Base-by-base conservation (phyloP, 306 rosid species). In the Erythrophleum fordii region DNA sequence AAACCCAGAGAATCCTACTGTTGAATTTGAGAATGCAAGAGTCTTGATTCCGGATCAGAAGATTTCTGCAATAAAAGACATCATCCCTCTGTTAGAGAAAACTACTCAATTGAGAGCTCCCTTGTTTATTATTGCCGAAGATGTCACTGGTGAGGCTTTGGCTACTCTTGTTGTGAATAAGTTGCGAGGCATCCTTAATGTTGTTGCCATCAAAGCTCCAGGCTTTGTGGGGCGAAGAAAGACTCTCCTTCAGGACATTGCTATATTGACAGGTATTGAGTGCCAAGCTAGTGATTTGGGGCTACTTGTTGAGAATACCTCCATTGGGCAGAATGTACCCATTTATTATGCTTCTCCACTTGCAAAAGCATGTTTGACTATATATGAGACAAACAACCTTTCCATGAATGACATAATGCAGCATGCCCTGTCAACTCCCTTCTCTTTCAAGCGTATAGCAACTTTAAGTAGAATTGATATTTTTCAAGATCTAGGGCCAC, bases 161-260 rank as follows among this genome's bases (percentile, higher is more conserved):
- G 99, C 99, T 1, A 96, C 99, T 14, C 99, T 96, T 83, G 99
- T 96, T 55, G 99, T 96, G 73, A 96, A 96, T 82, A 96, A 96
- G 83, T 76, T 96, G 83, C 90, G 99, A 29, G 99, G 99, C 77
- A 96, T 96, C 65, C 81, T 96, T 44, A 96, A 96, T 75, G 99
- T 96, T 64, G 99, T 98, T 72, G 99, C 99, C 83, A 90, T 96
- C 81, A 95, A 93, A 83, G 98, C 99, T 81, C 99, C 99, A 25
- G 76, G 98, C 11, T 95, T 95, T 81, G 99, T 97, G 35, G 99
- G 93, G 82, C 66, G 99, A 69, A 82, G 99, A 69, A 96, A 96
- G 83, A 97, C 99, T 51, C 78, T 90, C 70, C 99, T 96, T 66
- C 99, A 96, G 81, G 99, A 96, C 82, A 91, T 93, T 84, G 99